Evolutionary conservation across 257 asterid genomes (phyloP), one percentile per base, ranked within the genome.

Genomic region (Leonotis leonurus): DNA sequence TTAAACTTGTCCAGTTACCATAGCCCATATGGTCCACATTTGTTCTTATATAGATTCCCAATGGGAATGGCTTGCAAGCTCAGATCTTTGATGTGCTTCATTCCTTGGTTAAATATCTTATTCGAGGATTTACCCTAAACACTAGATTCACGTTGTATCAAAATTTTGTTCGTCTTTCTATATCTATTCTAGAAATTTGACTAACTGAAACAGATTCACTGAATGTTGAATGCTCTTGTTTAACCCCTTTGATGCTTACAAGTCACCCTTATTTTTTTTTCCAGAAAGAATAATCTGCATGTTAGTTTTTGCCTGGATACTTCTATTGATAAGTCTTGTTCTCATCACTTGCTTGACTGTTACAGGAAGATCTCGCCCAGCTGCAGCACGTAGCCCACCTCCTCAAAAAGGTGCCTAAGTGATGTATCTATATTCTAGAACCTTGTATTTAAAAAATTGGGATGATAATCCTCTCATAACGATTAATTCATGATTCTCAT

Each of bases 361-460:
- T 57, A 13, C 35, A 57, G 63, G 50, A 21, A 57, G 63, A 21
- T 57, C 50, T 57, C 62, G 62, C 46, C 46, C 62, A 35, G 90
- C 90, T 5, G 64, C 89, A 14, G 67, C 76, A 1, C 83, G 85
- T 0, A 71, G 37, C 62, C 87, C 89, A 8, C 84, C 87, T 24
- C 56, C 56, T 30, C 83, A 75, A 36, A 66, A 60, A 59, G 96
- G 96, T 85, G 20, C 6, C 37, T 62, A 0, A 3, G 0, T 41
- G 40, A n/a, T 17, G 14, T 45, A 49, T 48, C 5, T 48, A 21
- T 48, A 48, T 48, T 54, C 22, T 21, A 8, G 12, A 10, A 8
- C n/a, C 43, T n/a, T 46, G 0, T 53, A 7, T 10, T 27, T 21
- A 10, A 3, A n/a, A n/a, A 21, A 22, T 0, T 48, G 30, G 30